Evolutionary conservation across 495 filamentous ascomycete species (phyloP), one percentile per base, ranked within the genome.

Genomic region (Glarea lozoyensis): DNA sequence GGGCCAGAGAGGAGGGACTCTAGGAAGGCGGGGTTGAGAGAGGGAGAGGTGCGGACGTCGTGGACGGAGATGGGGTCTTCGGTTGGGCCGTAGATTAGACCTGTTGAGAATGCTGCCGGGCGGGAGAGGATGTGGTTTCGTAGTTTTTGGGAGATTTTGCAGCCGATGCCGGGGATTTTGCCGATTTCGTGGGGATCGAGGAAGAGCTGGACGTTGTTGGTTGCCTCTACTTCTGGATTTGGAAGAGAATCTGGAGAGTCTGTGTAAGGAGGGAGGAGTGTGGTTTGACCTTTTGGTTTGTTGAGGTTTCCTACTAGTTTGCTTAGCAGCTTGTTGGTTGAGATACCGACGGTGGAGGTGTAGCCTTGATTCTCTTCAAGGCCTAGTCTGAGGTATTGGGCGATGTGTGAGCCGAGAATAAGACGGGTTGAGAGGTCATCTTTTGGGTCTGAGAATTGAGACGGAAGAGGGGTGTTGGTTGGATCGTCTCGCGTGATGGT

Each of bases 251-350:
- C 38, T 10, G 37, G 40, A 3, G 17, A 12, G n/a, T 57, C 44
- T 1, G 60, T 58, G 39, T 77, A 77, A 2, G 82, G 78, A 10
- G 81, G 75, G 4, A 93, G 61, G 2, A 97, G 75, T 4, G 84
- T 83, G 0, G 90, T 95, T 56, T 94, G 90, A 40, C 75, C 79
- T 35, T 81, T 79, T 0, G 90, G 90, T 61, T 95, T 95, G 56
- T 94, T 76, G 31, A 81, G 62, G 63, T 76, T 86, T 15, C 90
- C 90, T 18, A 79, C 85, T 20, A 97, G 66, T 57, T 97, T 97
- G 22, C 84, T 78, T 20, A 90, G 68, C 2, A 88, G 55, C 58
- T 95, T 95, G 36, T 79, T 86, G 3, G 86, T 94, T 2, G 87
- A 79, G 2, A 94, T 78, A 9, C 90, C 90, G n/a, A 84, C 87